Evolutionary conservation across 371 early-diverging fungal species (phyloP), one percentile per base, ranked within the genome.

Genomic region (Apophysomyces elegans): DNA sequence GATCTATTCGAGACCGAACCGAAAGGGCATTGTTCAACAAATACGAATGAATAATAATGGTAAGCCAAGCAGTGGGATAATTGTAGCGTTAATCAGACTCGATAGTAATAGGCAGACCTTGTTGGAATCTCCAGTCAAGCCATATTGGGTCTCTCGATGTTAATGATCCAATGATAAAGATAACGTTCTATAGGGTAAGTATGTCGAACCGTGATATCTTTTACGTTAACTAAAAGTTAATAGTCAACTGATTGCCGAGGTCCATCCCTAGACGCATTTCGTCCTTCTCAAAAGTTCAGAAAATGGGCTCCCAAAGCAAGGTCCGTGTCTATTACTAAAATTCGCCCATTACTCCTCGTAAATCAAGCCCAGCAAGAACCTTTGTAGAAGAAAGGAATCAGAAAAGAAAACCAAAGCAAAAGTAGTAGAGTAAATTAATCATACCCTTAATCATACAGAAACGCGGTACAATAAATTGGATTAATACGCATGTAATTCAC

Each of bases 161-260:
- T 46, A 64, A 64, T 64, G 64, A 64, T 58, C 64, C 64, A 7
- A 64, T 64, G 58, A 56, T 64, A 18, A 64, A 58, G 37, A 45
- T 64, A 45, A 37, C 41, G 7, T 64, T 64, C 57, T 64, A 58
- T 36, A 41, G 64, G 18, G 64, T 64, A 64, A 58, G 64, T 58
- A 5, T 1, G 0, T 11, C 5, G 18, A 14, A 38, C 21, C 6
- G 3, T 26, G 32, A 50, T n/a, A 1, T 2, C 56, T 39, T 18
- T 56, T 56, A 63, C 8, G 35, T 12, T 16, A 37, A 8, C 13
- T 56, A 21, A 5, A 32, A 12, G 36, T 32, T 26, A 7, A 45
- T 45, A 64, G 64, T 64, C 64, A 7, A 9, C 58, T 1, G 64
- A 64, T 44, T 64, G 64, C 18, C 64, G n/a, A 32, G 64, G 64